phyloP scores from a whole-genome alignment of 305 asterid genomes.

The Nicotiana rustica region DNA sequence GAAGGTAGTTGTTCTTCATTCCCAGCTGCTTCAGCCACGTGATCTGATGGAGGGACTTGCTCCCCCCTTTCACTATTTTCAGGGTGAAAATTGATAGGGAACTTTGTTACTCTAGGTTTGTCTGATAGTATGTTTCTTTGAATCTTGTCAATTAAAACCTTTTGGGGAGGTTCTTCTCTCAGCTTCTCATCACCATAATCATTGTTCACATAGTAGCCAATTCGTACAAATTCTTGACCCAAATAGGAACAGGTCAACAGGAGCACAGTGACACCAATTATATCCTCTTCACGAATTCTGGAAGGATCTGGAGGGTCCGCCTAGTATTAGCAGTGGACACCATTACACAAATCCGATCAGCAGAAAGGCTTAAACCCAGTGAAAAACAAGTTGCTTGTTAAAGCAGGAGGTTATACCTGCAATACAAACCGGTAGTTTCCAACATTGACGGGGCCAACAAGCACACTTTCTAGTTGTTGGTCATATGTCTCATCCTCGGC shows the following conservation, averaged over 20 bases:
- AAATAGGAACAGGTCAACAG: conserved; percentile 85
- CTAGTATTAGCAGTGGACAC: conserved; percentile 43
- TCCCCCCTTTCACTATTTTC: conserved; percentile 60
- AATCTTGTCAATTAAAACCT: conserved; percentile 69
- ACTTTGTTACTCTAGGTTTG: conserved; percentile 88
- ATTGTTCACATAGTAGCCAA: conserved; percentile 88
- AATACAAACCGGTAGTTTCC: conserved; percentile 85
- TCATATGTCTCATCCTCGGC: conserved; percentile 98
- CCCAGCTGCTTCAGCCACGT: conserved; percentile 57
- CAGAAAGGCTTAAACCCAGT: conserved; percentile 4
- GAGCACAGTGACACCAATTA: conserved; percentile 90
- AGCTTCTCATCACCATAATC: conserved; percentile 84
- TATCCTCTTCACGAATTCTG: conserved; percentile 85
- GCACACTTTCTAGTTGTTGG: conserved; percentile 92
- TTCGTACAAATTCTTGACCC: conserved; percentile 90
- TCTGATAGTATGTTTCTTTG: conserved; percentile 79
- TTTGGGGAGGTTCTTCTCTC: conserved; percentile 82
- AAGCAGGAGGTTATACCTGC: conserved; percentile 58
- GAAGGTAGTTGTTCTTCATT: conserved; percentile 50
- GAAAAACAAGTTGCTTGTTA: not conserved
- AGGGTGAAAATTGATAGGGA: conserved; percentile 79
- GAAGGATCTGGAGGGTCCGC: conserved; percentile 95
- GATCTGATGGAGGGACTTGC: conserved; percentile 56
- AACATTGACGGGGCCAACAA: conserved; percentile 96
- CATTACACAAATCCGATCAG: conserved; percentile 11